Conservation (phyloP, 805 yeast species). For the Kurtzmaniella fragi region DNA sequence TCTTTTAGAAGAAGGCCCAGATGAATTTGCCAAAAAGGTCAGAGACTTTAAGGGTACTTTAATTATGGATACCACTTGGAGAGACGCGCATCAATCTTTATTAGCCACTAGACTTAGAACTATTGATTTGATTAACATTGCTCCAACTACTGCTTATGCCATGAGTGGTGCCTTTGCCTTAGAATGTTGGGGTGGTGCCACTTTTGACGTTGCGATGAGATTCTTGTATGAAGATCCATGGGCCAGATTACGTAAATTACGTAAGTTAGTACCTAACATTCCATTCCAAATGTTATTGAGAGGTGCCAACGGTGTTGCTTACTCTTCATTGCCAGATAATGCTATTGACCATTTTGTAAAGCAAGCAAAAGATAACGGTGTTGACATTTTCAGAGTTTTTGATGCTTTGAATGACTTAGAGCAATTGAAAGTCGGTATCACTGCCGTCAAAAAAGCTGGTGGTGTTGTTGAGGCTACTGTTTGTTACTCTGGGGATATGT, state of each 20-base stretch:
- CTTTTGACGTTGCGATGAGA: constrained; percentile 98
- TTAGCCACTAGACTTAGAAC: constrained; percentile 98
- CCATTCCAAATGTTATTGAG: constrained; percentile 99
- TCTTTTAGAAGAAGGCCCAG: constrained; percentile 81
- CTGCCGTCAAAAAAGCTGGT: constrained; percentile 96
- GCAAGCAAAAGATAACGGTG: constrained; percentile 94
- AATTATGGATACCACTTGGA: constrained; percentile 98
- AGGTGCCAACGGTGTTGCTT: constrained; percentile 99
- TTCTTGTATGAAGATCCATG: constrained; percentile 98
- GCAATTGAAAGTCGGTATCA: constrained; percentile 95
- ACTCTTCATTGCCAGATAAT: constrained; percentile 95
- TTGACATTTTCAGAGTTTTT: constrained; percentile 95
- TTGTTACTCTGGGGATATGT: constrained; percentile 99
- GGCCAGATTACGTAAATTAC: constrained; percentile 86
- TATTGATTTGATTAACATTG: constrained; percentile 83
- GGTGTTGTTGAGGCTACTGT: constrained; percentile 99
- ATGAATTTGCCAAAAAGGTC: constrained; percentile 81
- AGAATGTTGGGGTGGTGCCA: constrained; percentile 99
- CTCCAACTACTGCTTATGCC: constrained; percentile 90
- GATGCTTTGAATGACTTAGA: constrained; percentile 97
- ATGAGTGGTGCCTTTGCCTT: constrained; percentile 86
- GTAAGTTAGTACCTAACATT: constrained; percentile 91
- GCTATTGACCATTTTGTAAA: constrained; percentile 96
- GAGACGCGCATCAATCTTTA: constrained; percentile 98
- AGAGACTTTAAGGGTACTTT: constrained; percentile 81